Evolutionary conservation across 2,329 filamentous ascomycete species (phyloP).

Genomic region (Fusarium concolor): DNA sequence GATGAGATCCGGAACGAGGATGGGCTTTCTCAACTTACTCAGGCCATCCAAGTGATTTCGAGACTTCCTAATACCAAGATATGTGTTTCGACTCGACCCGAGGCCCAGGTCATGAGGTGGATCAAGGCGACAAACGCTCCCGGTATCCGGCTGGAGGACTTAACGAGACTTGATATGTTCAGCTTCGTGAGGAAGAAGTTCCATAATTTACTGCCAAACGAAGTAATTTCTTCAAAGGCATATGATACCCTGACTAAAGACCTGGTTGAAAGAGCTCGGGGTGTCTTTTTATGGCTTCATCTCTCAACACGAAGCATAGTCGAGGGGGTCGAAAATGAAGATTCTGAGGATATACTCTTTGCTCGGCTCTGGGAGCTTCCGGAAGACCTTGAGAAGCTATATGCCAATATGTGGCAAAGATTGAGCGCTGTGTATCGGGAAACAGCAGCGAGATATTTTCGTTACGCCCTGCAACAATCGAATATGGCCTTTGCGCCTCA

Average conservation of each 20-base stretch:
- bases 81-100: neutral
- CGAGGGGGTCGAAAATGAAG: neutral
- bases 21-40: rapidly evolving
- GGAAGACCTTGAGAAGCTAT: slow-evolving; percentile 4
- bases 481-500: too few relatives aligned
- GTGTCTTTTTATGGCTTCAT: slow-evolving; percentile 7
- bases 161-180: neutral
- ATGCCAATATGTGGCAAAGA: slow-evolving; percentile 25
- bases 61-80: rapidly evolving
- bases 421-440: slow-evolving; percentile 11
- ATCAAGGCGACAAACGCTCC: rapidly evolving
- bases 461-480: neutral
- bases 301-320: neutral
- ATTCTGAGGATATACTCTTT: neutral
- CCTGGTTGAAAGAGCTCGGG: neutral
- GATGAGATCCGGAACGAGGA: neutral
- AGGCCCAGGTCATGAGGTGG: neutral
- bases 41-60: neutral
- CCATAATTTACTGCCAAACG: rapidly evolving
- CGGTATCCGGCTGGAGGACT: neutral
- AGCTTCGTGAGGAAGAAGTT: neutral
- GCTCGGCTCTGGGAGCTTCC: neutral
- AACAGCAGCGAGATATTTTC: slow-evolving; percentile 8
- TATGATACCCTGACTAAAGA: rapidly evolving
- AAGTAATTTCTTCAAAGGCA: rapidly evolving